These are phyloP conservation scores for Curvularia eragrostidis DNA, from an alignment of 2,329 filamentous ascomycete species.

Conservation along the genomic window DNA sequence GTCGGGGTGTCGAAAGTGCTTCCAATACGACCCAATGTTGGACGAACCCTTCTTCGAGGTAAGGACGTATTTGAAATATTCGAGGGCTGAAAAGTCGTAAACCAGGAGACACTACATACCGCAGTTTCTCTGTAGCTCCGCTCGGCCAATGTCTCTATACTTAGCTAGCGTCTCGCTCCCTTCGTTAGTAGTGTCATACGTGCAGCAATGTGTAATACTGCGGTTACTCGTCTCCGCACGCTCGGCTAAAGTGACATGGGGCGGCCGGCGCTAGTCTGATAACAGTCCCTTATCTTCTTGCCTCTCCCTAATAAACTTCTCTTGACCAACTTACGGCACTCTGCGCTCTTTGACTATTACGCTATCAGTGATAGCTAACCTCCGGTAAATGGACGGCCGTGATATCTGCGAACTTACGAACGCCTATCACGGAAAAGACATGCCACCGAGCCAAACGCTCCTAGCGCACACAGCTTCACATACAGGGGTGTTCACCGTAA, in stretches of 20 bases:
- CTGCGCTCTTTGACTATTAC: neutral
- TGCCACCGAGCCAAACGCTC: neutral
- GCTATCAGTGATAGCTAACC: neutral
- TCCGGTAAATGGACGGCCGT: conserved; percentile 2
- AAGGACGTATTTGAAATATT: neutral
- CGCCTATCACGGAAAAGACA: conserved; percentile 9
- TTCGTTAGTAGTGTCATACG: neutral
- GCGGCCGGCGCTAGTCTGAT: conserved; percentile 14
- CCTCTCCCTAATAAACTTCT: neutral
- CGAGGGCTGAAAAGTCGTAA: neutral
- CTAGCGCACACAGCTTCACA: neutral
- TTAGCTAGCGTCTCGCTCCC: neutral
- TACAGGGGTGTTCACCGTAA: neutral
- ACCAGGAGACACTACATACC: neutral
- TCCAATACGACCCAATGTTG: neutral
- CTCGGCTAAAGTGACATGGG: conserved; percentile 10
- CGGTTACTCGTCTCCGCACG: neutral
- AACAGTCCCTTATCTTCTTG: conserved; percentile 6
- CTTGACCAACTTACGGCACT: neutral
- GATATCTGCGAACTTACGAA: conserved; percentile 1
- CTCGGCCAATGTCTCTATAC: neutral
- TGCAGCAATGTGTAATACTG: neutral
- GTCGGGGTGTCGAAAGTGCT: neutral
- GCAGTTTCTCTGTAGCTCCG: neutral
- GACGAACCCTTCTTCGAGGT: neutral